These are phyloP conservation scores for Ophiostoma novo-ulmi DNA, from an alignment of 2,329 filamentous ascomycete genomes.

Conservation along the genomic window DNA sequence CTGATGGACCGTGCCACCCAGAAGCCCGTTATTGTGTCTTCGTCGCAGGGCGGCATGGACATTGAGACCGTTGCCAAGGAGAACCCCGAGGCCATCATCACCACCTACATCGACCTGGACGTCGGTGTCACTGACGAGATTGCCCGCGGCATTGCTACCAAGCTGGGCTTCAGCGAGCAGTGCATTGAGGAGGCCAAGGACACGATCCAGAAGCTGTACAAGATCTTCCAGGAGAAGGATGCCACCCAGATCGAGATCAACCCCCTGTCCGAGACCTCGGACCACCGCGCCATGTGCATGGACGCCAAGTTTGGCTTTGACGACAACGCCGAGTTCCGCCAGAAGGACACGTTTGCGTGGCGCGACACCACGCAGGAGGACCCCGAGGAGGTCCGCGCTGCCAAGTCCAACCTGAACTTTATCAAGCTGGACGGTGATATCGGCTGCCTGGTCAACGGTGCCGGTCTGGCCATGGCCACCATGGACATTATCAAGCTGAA, in stretches of 20 bases:
- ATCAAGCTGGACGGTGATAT: constrained; percentile 99
- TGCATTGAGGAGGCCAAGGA: constrained; percentile 93
- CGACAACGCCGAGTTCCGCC: constrained; percentile 97
- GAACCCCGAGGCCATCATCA: constrained; percentile 90
- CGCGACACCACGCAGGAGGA: constrained; percentile 95
- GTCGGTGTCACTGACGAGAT: constrained; percentile 93
- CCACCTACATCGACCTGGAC: constrained; percentile 90
- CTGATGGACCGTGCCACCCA: constrained; percentile 95
- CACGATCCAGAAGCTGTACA: constrained; percentile 98
- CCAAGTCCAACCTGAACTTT: constrained; percentile 94
- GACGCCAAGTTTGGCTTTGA: constrained; percentile 98
- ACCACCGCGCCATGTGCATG: constrained; percentile 98
- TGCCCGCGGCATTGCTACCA: constrained; percentile 78
- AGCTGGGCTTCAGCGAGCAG: constrained; percentile 96
- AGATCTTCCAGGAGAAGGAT: constrained; percentile 97
- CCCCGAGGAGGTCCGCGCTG: constrained; percentile 93
- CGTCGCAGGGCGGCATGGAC: constrained; percentile 98
- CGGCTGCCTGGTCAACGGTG: constrained; percentile 97
- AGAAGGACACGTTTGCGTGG: constrained; percentile 93
- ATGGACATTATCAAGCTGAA: constrained; percentile 99
- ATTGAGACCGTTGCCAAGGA: constrained; percentile 99
- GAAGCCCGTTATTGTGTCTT: constrained; percentile 91
- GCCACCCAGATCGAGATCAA: constrained; percentile 99
- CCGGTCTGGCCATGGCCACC: constrained; percentile 98
- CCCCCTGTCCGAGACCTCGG: constrained; percentile 93